Conservation (phyloP, 2,329 filamentous ascomycete species). For the Lachnellula hyalina region DNA sequence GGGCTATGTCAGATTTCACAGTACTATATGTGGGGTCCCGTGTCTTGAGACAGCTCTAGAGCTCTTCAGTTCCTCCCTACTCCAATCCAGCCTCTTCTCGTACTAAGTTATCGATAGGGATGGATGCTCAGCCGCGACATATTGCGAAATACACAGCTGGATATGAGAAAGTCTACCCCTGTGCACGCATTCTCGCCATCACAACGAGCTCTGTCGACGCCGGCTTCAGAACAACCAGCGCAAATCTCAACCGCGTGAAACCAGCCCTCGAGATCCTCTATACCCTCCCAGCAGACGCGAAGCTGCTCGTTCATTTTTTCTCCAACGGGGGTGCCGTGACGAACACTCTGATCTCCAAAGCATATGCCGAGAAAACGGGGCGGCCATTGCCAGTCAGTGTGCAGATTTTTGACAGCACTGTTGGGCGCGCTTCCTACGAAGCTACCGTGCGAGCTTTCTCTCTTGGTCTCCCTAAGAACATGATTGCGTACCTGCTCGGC, state of each 20-base stretch:
- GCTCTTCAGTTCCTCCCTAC: too few species aligned
- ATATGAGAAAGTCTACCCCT: conserved; percentile 39
- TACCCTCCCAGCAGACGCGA: conserved; percentile 15
- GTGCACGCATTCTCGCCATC: conserved; percentile 43
- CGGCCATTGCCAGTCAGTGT: conserved; percentile 33
- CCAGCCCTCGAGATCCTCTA: conserved; percentile 34
- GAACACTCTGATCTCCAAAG: conserved; percentile 33
- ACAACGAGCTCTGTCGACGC: conserved; percentile 40
- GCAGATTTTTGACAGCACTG: conserved; percentile 41
- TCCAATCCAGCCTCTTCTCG: too few species aligned
- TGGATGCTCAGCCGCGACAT: conserved; percentile 39
- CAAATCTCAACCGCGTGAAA: conserved; percentile 37
- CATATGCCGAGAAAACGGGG: conserved; percentile 33
- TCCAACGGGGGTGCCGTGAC: conserved; percentile 44
- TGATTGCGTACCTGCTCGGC: conserved; percentile 10
- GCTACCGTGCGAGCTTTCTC: conserved; percentile 17
- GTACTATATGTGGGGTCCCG: too few species aligned
- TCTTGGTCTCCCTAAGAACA: conserved; percentile 25
- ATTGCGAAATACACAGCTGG: conserved; percentile 42
- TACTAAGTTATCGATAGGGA: conserved; percentile 27
- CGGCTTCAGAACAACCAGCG: conserved; percentile 34
- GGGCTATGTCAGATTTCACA: too few species aligned
- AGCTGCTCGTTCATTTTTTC: conserved; percentile 41
- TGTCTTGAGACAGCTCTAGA: too few species aligned
- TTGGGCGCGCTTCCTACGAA: conserved; percentile 31